Conservation (phyloP, 768 basidiomycete species). For the Leccinellum albellum region DNA sequence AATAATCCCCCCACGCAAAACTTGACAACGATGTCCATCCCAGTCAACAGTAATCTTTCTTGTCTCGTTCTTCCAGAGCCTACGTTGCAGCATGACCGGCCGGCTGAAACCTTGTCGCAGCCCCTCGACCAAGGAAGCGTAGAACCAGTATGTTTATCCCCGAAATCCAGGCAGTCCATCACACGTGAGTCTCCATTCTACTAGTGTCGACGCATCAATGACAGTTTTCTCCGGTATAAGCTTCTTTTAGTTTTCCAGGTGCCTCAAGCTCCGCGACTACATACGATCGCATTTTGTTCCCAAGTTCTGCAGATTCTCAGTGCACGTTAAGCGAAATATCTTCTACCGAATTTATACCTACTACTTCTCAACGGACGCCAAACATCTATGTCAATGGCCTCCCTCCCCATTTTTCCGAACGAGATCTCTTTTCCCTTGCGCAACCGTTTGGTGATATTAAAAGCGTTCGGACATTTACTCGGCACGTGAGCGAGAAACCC, state of each 20-base stretch:
- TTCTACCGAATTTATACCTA: slow-evolving; percentile 11
- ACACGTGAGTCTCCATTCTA: slow-evolving; percentile 21
- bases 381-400: slow-evolving; percentile 90
- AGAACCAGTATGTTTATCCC: slow-evolving; percentile 4
- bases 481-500: slow-evolving; percentile 71
- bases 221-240: slow-evolving; percentile 9
- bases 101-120: slow-evolving; percentile 9
- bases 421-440: slow-evolving; percentile 69
- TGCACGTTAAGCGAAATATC: slow-evolving; percentile 9
- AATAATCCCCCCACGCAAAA: slow-evolving; percentile 15
- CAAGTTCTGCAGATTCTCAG: slow-evolving; percentile 11
- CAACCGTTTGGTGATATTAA: slow-evolving; percentile 68
- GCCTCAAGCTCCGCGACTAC: slow-evolving; percentile 9
- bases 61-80: slow-evolving; percentile 20
- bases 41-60: slow-evolving; percentile 13
- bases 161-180: slow-evolving; percentile 16
- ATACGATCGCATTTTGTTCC: slow-evolving; percentile 11
- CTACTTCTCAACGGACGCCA: slow-evolving; percentile 42
- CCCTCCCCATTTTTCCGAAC: slow-evolving; percentile 79
- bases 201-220: background rate
- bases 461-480: slow-evolving; percentile 81
- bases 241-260: slow-evolving; percentile 25
- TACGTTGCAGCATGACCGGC: slow-evolving; percentile 5
- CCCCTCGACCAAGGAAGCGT: slow-evolving; percentile 12
- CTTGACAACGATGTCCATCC: slow-evolving; percentile 6